Evolutionary conservation across 257 asterid species (phyloP).

Genomic region (Solanum virginianum): DNA sequence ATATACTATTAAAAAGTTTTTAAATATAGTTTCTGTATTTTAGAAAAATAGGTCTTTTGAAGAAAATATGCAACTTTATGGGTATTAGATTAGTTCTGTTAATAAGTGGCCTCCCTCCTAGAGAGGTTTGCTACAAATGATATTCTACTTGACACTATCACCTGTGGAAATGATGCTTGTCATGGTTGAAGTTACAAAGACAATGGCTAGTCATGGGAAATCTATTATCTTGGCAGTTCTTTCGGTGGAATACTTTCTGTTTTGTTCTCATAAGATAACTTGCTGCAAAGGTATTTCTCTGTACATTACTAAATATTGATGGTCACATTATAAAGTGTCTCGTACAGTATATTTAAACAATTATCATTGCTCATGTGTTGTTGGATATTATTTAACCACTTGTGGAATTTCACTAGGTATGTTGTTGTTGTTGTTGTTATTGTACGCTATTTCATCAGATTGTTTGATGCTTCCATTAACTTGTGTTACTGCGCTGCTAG

Average conservation of each 20-base stretch:
- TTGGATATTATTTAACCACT: too few relatives aligned
- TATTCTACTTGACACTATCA: conserved; percentile 2
- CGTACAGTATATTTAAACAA: not conserved
- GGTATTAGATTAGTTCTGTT: not conserved
- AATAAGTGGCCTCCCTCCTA: conserved; percentile 33
- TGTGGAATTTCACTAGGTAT: too few relatives aligned
- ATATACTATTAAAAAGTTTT: too few relatives aligned
- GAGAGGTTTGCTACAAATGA: too few relatives aligned
- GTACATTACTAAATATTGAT: conserved; percentile 48
- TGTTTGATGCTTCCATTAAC: too few relatives aligned
- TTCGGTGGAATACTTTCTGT: conserved; percentile 72
- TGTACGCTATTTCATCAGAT: too few relatives aligned
- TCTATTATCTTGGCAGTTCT: conserved; percentile 61
- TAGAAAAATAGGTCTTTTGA: too few relatives aligned
- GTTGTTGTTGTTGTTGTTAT: too few relatives aligned
- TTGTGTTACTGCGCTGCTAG: too few relatives aligned
- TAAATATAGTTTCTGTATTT: too few relatives aligned
- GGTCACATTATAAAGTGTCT: conserved; percentile 34
- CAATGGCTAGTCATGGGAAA: conserved; percentile 33
- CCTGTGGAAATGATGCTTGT: conserved; percentile 28
- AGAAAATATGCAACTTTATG: too few relatives aligned
- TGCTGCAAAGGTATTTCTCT: conserved; percentile 50
- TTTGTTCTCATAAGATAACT: conserved; percentile 86
- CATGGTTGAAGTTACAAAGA: conserved; percentile 40
- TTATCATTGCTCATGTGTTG: not conserved